Conservation (phyloP, 768 basidiomycete species). For the Lanmaoa pseudosensibilis region DNA sequence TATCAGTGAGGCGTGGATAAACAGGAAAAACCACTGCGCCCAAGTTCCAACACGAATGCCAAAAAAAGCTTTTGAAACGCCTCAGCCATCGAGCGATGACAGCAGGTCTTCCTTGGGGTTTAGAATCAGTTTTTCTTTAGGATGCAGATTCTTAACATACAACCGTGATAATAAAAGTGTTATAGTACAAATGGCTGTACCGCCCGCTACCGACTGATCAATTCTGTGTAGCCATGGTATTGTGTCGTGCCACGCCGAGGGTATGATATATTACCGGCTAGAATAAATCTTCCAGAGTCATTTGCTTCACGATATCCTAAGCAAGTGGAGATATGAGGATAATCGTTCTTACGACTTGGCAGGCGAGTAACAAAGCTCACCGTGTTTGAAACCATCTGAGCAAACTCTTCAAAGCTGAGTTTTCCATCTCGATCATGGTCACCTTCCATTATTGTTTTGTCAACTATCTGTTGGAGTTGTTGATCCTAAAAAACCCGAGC, state of each 20-base stretch:
- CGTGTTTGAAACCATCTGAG: constrained; percentile 95
- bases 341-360: not conserved
- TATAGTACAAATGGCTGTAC: constrained; percentile 25
- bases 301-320: constrained; percentile 98
- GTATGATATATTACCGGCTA: constrained; percentile 35
- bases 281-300: constrained; percentile 95
- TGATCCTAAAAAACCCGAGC: constrained; percentile 63
- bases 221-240: constrained; percentile 21
- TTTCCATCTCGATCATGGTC: constrained; percentile 98
- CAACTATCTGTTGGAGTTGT: constrained; percentile 98
- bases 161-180: constrained; percentile 16
- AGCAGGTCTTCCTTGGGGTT: not conserved
- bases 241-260: constrained; percentile 13
- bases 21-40: not conserved
- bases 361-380: constrained; percentile 42
- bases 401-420: constrained; percentile 95
- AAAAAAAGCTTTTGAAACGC: not conserved
- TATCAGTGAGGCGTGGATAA: not conserved
- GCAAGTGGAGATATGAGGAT: constrained; percentile 7
- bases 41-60: not conserved
- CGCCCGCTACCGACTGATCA: constrained; percentile 9
- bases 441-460: constrained; percentile 99
- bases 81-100: not conserved
- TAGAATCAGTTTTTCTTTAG: constrained; percentile 4
- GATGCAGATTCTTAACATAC: constrained; percentile 19